phyloP scores from a whole-genome alignment of 2,329 filamentous ascomycete genomes.

The Diaporthe australafricana region DNA sequence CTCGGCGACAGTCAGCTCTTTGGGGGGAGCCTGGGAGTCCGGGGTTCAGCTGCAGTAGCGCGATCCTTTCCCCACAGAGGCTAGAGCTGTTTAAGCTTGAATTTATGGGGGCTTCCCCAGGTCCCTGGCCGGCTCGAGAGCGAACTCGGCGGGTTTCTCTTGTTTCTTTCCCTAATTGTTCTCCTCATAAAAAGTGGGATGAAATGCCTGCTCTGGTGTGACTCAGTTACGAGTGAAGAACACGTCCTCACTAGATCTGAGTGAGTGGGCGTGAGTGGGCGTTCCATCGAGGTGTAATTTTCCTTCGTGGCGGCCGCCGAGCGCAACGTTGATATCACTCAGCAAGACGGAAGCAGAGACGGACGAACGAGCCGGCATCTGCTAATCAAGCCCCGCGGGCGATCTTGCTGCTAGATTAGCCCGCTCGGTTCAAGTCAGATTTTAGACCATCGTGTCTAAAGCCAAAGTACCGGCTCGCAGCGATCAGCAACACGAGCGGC shows the following conservation, averaged over 20 bases:
- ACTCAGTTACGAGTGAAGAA: neutral
- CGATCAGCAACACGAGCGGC: neutral
- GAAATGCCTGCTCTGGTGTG: too few species aligned
- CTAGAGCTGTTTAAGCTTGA: constrained; percentile 9
- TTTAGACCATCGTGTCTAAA: neutral
- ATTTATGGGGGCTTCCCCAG: constrained; percentile 24
- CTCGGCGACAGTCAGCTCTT: neutral
- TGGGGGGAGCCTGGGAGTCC: neutral
- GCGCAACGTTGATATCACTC: neutral
- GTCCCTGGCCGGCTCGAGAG: constrained; percentile 1
- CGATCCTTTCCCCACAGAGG: constrained; percentile 6
- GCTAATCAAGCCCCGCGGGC: neutral
- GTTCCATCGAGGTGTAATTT: too few species aligned
- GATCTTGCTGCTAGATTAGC: neutral
- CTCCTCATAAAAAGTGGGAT: neutral
- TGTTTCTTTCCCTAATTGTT: neutral
- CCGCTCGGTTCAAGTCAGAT: neutral
- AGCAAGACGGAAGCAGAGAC: too few species aligned
- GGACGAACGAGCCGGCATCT: neutral
- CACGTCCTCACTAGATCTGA: neutral
- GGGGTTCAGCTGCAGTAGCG: constrained; percentile 29
- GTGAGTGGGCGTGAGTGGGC: too few species aligned
- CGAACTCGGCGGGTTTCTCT: neutral
- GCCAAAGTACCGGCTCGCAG: neutral
- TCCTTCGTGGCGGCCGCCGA: neutral